These are phyloP conservation scores for Inga leiocalycina DNA, from an alignment of 306 rosid genomes.

Conservation along the genomic window DNA sequence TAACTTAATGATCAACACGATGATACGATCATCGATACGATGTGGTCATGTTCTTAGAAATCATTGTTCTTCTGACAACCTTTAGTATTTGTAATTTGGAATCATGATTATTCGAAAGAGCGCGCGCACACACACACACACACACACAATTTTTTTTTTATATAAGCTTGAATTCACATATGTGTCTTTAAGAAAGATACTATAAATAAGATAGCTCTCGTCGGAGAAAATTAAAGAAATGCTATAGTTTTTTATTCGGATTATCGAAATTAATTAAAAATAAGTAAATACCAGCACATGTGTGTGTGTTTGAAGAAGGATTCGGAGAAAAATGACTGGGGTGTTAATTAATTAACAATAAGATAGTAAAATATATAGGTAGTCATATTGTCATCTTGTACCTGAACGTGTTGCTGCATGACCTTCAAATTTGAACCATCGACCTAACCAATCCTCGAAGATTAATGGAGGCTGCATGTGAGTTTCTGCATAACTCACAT, in stretches of 20 bases:
- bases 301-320: neutral
- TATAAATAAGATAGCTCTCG: neutral
- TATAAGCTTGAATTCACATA: neutral
- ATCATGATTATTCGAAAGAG: neutral
- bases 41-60: constrained; percentile 2
- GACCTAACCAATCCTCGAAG: neutral
- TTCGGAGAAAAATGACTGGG: neutral
- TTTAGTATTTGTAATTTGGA: neutral
- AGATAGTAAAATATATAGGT: neutral
- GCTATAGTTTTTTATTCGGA: neutral
- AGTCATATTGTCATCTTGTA: neutral
- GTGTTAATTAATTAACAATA: neutral
- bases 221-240: neutral
- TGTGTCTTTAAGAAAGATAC: neutral
- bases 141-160: neutral
- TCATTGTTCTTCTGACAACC: constrained; percentile 3
- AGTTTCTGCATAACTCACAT: constrained; percentile 12
- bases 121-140: neutral
- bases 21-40: neutral
- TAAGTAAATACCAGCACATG: neutral
- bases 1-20: neutral
- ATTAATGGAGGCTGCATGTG: constrained; percentile 6
- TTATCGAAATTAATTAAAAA: neutral
- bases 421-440: too few species aligned
- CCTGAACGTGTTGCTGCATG: neutral